These are phyloP conservation scores for Viola pubescens DNA, from an alignment of 441 rosid species.

Conservation along the genomic window DNA sequence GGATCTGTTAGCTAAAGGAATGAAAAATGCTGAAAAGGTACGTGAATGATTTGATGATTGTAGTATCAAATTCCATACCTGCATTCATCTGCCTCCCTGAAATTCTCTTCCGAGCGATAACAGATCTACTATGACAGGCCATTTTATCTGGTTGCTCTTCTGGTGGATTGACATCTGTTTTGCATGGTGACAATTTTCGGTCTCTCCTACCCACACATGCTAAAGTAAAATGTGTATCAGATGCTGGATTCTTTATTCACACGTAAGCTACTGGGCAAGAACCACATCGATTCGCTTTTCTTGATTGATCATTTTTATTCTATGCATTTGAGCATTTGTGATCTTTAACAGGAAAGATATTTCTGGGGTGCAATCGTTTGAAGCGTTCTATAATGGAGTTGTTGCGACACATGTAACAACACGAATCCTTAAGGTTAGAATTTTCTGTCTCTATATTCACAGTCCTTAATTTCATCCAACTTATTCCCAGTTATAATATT, in stretches of 20 bases:
- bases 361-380: conserved; percentile 53
- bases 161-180: conserved; percentile 82
- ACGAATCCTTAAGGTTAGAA: too few species aligned
- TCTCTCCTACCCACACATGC: conserved; percentile 64
- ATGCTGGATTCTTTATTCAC: conserved; percentile 88
- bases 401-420: conserved; percentile 62
- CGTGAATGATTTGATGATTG: background rate
- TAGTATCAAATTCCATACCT: background rate
- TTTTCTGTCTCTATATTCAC: background rate
- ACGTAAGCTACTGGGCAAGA: conserved; percentile 43
- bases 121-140: conserved; percentile 40
- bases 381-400: conserved; percentile 45
- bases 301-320: background rate
- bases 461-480: conserved; percentile 3
- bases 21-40: conserved; percentile 76
- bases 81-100: background rate
- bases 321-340: background rate
- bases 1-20: conserved; percentile 73
- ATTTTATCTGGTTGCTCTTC: conserved; percentile 94
- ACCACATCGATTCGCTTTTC: conserved; percentile 1
- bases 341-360: conserved; percentile 63
- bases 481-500: background rate
- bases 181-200: conserved; percentile 82
- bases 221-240: conserved; percentile 87
- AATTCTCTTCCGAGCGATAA: background rate